Base-by-base conservation (phyloP, 257 asterid species). In the Solanum pennellii region DNA sequence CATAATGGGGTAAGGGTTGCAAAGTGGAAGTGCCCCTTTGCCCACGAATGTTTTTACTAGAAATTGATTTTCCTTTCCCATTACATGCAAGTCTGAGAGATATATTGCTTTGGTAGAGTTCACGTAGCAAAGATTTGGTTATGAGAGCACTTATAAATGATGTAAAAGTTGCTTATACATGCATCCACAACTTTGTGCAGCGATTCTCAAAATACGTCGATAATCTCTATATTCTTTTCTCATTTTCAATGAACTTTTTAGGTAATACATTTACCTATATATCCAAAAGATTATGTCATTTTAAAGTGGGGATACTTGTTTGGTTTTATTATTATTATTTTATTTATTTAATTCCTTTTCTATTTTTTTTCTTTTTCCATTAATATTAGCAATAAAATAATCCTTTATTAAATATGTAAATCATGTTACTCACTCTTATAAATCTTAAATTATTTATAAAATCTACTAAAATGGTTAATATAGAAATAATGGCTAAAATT, bases 141-240 rank as follows among this genome's bases (percentile, higher is more conserved):
- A 72, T 96, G 92, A 91, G 93, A 88, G 83, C 10, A 65, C 90
- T 84, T 82, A 92, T 91, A 29, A 92, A 87, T 35, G 94, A 91
- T 44, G 85, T 90, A 12, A 98, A 98, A 95, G 91, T 90, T 95
- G 88, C 86, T 96, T 87, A 47, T 59, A 59, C 66, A 21, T 59
- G 66, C 66, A 59, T 59, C 27, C 27, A 59, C 13, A 59, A 1
- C 68, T 27, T 25, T 59, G 12, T 21, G 68, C 6, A 21, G 3
- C 23, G 68, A 60, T 60, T 60, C 29, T 60, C 68, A 21, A 60
- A 21, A 12, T 60, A 60, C 0, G 27, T 21, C 1, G 3, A 21
- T 60, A 60, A 60, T 60, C 3, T 60, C 68, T 9, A 60, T 60
- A 9, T 60, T 60, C 27, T 60, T 60, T 21, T 60, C 25, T 60